A percentile compares a stretch with the other conserved stretches of the same genome.
Conservation (phyloP, 306 rosid genomes). For the Amphicarpaea edgeworthii region DNA sequence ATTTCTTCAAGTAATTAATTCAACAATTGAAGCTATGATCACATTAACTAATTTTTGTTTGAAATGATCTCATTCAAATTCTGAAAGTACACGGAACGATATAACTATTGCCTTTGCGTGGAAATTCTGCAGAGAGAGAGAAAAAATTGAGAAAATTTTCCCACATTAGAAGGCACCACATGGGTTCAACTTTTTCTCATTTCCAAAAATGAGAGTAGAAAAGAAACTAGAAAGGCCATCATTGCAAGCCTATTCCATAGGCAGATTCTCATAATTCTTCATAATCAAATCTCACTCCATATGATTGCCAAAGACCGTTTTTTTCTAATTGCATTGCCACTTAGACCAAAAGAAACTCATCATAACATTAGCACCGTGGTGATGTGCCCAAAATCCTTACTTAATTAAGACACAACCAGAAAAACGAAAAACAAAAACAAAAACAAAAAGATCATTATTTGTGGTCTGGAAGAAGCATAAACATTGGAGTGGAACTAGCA, state of each 20-base stretch:
- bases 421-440: neutral
- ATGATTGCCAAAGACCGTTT: constrained; percentile 56
- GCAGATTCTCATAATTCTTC: constrained; percentile 54
- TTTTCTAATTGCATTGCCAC: constrained; percentile 37
- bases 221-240: constrained; percentile 50
- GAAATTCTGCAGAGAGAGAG: constrained; percentile 16
- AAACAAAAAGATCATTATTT: constrained; percentile 1
- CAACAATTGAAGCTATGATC: neutral
- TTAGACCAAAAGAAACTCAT: constrained; percentile 22
- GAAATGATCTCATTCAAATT: neutral
- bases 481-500: constrained; percentile 21
- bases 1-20: neutral
- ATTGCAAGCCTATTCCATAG: constrained; percentile 61
- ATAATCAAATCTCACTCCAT: constrained; percentile 59
- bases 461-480: constrained; percentile 20
- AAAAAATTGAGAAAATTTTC: constrained; percentile 7
- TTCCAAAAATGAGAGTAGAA: constrained; percentile 54
- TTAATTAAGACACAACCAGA: constrained; percentile 9
- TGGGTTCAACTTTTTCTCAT: constrained; percentile 60
- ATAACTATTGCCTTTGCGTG: neutral
- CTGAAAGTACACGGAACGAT: neutral
- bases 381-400: constrained; percentile 31
- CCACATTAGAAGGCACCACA: constrained; percentile 56
- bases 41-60: neutral
- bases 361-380: neutral